Conservation (phyloP, 768 basidiomycete species). For the Auricularia heimuer region DNA sequence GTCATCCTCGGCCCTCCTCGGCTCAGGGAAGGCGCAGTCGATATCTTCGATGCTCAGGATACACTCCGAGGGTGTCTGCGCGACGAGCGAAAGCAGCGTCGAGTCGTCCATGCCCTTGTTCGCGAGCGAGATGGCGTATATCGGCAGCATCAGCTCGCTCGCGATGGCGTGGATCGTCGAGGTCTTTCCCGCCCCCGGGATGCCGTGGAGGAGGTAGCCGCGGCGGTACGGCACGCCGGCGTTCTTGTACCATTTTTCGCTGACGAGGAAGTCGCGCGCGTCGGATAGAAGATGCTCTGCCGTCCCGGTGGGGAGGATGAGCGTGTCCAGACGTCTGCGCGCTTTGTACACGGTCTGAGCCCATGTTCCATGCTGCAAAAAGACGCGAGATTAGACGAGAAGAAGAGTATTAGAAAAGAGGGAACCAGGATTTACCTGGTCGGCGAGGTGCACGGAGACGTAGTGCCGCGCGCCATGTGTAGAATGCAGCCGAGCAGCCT, state of each 20-base stretch:
- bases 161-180: constrained; percentile 40
- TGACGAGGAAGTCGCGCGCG: constrained; percentile 42
- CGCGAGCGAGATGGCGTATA: constrained; percentile 37
- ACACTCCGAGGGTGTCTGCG: constrained; percentile 40
- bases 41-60: constrained; percentile 54
- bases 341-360: constrained; percentile 33
- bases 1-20: constrained; percentile 28
- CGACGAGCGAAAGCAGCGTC: constrained; percentile 35
- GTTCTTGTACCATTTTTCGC: constrained; percentile 47
- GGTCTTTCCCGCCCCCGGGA: constrained; percentile 55
- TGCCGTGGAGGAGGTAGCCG: constrained; percentile 48
- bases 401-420: constrained; percentile 20
- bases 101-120: constrained; percentile 41
- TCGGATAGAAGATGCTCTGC: constrained; percentile 39
- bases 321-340: constrained; percentile 40
- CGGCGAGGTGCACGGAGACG: constrained; percentile 23
- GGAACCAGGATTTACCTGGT: constrained; percentile 19
- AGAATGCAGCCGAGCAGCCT: not conserved
- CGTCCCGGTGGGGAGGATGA: constrained; percentile 40
- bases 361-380: constrained; percentile 14
- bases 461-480: not conserved
- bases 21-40: constrained; percentile 44
- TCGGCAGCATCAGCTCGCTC: constrained; percentile 16
- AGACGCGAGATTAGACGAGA: constrained; percentile 18
- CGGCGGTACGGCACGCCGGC: constrained; percentile 50